Base-by-base conservation (phyloP, 805 yeast species). In the Komagataella kurtzmanii region DNA sequence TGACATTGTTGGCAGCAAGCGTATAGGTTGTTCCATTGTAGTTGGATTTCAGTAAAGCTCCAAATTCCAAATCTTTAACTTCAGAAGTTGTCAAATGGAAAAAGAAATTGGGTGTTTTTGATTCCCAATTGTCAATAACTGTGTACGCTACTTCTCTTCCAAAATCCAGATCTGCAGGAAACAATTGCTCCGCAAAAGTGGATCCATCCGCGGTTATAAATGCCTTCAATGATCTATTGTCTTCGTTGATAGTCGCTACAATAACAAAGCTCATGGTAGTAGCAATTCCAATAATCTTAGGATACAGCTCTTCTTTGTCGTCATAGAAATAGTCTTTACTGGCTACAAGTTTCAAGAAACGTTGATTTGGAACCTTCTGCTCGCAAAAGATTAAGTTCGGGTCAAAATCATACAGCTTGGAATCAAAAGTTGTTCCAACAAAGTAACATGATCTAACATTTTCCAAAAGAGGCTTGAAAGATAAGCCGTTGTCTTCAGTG, bases 21-120 rank as follows among this genome's bases (percentile, higher is more conserved):
- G 85, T 88, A 62, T 87, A 90, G 5, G 85, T 79, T 0, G 97
- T 88, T 55, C 99, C 99, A 59, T 88, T 88, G 17, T 85, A 87
- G 65, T 91, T 90, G 2, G 96, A 88, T 61, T 91, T 91, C 61
- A 93, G 71, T 17, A 93, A 67, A 0, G 88, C 73, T 17, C 99
- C 99, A 63, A 64, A 82, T 59, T 88, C 93, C 7, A 67, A 59
- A 14, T 75, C 79, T 1, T 59, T 47, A 10, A 68, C 72, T 17
- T 68, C 61, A 57, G 72, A 72, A 0, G 90, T 83, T 3, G 96
- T 86, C 6, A 89, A 85, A 63, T 88, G 97, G 66, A 93, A 61
- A 65, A 89, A 85, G 3, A 93, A 72, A 1, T 95, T 79, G 36
- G 82, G 77, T 0, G 88, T 74, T 24, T 75, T 75, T 0, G 91